Evolutionary conservation across 2,329 filamentous ascomycete genomes (phyloP).

Genomic region (Lasiodiplodia gonubiensis): DNA sequence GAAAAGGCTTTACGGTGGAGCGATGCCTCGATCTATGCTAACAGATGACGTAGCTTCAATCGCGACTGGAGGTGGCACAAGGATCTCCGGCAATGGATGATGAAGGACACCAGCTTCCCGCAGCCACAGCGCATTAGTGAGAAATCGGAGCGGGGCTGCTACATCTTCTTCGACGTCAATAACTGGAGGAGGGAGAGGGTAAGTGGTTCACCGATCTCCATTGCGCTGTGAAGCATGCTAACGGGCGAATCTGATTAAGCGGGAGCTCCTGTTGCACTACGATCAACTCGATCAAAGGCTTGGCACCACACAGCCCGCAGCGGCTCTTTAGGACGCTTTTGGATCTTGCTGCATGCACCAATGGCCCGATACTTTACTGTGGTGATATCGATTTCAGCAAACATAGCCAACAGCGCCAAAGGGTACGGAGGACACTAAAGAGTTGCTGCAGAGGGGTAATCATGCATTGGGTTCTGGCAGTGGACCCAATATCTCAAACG

Average conservation of each 20-base stretch:
- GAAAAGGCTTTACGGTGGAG: background rate
- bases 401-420: background rate
- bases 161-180: conserved; percentile 61
- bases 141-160: conserved; percentile 58
- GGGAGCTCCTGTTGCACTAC: conserved; percentile 60
- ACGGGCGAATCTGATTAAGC: conserved; percentile 38
- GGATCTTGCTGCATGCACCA: background rate
- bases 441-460: background rate
- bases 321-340: conserved; percentile 13
- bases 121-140: conserved; percentile 53
- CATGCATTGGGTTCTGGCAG: background rate
- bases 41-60: conserved; percentile 38
- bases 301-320: conserved; percentile 22
- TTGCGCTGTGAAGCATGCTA: conserved; percentile 29
- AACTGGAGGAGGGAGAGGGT: conserved; percentile 60
- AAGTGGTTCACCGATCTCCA: conserved; percentile 31
- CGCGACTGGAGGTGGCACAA: conserved; percentile 63
- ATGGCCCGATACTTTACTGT: background rate
- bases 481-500: background rate
- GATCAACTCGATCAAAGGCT: conserved; percentile 55
- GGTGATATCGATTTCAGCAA: conserved; percentile 1
- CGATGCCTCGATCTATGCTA: background rate
- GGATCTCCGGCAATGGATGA: conserved; percentile 60
- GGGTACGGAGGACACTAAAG: background rate
- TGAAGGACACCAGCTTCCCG: conserved; percentile 56